Evolutionary conservation across 768 basidiomycete species (phyloP).

Genomic region (Naganishia vaughanmartiniae): DNA sequence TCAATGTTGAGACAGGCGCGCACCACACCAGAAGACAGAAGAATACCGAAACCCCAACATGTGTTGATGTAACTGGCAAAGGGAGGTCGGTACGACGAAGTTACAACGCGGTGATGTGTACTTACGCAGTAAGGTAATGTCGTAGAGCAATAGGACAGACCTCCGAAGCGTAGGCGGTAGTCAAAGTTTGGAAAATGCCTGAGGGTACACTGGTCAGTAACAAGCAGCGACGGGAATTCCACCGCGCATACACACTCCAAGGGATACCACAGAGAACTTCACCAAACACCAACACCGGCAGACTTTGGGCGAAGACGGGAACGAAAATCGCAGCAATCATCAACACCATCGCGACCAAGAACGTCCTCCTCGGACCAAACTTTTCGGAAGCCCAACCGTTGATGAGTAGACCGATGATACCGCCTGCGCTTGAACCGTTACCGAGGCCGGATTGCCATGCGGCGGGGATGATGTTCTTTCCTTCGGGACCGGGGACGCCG

Average conservation of each 20-base stretch:
- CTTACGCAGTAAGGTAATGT: conserved; percentile 42
- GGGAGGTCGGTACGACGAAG: not conserved
- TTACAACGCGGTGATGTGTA: not conserved
- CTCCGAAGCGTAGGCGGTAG: conserved; percentile 41
- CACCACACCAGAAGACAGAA: conserved; percentile 36
- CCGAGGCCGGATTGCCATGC: conserved; percentile 32
- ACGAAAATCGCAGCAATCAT: conserved; percentile 39
- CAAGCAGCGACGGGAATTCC: not conserved
- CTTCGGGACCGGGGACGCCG: conserved; percentile 32
- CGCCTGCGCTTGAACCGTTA: conserved; percentile 32
- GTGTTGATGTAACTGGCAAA: conserved; percentile 19
- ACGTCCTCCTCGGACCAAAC: conserved; percentile 29
- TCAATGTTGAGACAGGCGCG: conserved; percentile 28
- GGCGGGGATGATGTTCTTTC: conserved; percentile 32
- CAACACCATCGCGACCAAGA: conserved; percentile 32
- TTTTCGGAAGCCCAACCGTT: conserved; percentile 30
- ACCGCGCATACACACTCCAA: conserved; percentile 40
- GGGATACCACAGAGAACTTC: conserved; percentile 49
- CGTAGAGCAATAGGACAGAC: conserved; percentile 48
- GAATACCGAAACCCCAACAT: conserved; percentile 31
- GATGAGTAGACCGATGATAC: conserved; percentile 37
- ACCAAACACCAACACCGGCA: conserved; percentile 35
- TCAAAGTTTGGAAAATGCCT: conserved; percentile 38
- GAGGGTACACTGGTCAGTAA: not conserved
- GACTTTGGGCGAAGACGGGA: conserved; percentile 34